Conservation (phyloP, 1,284 basidiomycete genomes). For the Mycena sp. region DNA sequence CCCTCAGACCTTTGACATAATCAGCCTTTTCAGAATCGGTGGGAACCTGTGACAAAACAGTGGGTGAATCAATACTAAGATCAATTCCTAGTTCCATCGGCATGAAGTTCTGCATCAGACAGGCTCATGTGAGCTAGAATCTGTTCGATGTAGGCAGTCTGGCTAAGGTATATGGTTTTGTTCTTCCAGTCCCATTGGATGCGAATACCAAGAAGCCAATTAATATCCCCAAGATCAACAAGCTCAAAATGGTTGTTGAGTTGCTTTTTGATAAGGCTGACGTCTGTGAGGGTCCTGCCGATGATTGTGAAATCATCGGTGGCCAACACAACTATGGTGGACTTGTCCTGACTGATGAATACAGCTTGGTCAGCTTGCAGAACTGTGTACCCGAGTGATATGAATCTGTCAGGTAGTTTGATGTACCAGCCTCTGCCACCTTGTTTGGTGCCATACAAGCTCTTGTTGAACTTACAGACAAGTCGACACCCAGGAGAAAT, state of each 20-base stretch:
- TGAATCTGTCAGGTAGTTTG: constrained; percentile 29
- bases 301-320: constrained; percentile 12
- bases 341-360: not conserved
- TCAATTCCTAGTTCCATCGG: no score
- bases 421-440: constrained; percentile 40
- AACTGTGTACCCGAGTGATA: constrained; percentile 18
- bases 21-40: no score
- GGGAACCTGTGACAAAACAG: no score
- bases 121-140: constrained; percentile 33
- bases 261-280: not conserved
- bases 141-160: constrained; percentile 32
- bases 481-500: no score
- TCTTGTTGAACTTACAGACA: constrained; percentile 35
- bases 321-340: constrained; percentile 5
- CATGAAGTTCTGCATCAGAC: no score
- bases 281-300: not conserved
- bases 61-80: no score
- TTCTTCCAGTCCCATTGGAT: not conserved
- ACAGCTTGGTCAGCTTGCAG: constrained; percentile 14
- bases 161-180: not conserved
- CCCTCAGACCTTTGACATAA: no score
- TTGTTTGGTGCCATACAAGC: constrained; percentile 45
- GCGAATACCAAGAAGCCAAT: constrained; percentile 20
- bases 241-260: constrained; percentile 15
- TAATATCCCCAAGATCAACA: constrained; percentile 11